Base-by-base conservation (phyloP, 2,329 filamentous ascomycete species). In the Talaromyces verruculosus region DNA sequence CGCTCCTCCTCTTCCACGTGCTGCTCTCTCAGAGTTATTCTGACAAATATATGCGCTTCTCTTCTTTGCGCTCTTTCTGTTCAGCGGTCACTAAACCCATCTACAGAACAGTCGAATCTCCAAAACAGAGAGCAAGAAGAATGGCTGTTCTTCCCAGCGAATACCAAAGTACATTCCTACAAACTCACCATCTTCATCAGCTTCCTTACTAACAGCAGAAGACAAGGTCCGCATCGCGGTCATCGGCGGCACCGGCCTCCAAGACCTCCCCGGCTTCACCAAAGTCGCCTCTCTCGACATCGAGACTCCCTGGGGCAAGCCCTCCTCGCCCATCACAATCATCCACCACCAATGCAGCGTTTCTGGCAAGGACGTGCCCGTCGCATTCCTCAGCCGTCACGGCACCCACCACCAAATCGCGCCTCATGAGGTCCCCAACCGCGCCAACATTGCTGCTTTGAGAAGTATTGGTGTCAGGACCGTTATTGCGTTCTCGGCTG, bases 391-490 rank as follows among this genome's bases (percentile, higher is more conserved):
- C 71, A 92, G 93, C 69, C 92, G 95, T 53, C 95, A 99, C 80
- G 95, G 95, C 70, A 77, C 88, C 13, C 85, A 95, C 85, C 95
- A 99, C 83, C 87, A 97, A 79, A 85, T 91, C 71, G 92, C 93
- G 5, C 95, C 95, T 0, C 93, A 97, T 76, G 95, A 99, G 81
- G 91, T 99, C n/a, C 93, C 93, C 67, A 87, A 89, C 70, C 92
- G 92, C 69, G 95, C 95, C 80, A 99, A 98, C 83, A 96, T 99
- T 74, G 94, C 95, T n/a, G 95, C 95, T n/a, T 85, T 99, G 69
- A 89, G 95, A 70, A 89, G 87, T 73, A 84, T 99, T 68, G 95
- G 95, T 71, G 95, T 98, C 55, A 89, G 93, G 74, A 91, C 88
- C 76, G 87, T 98, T 77, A 91, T 99, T 76, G 93, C 94, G 69